These are phyloP conservation scores for Penicillium steckii DNA, from an alignment of 495 filamentous ascomycete species.

Conservation along the genomic window DNA sequence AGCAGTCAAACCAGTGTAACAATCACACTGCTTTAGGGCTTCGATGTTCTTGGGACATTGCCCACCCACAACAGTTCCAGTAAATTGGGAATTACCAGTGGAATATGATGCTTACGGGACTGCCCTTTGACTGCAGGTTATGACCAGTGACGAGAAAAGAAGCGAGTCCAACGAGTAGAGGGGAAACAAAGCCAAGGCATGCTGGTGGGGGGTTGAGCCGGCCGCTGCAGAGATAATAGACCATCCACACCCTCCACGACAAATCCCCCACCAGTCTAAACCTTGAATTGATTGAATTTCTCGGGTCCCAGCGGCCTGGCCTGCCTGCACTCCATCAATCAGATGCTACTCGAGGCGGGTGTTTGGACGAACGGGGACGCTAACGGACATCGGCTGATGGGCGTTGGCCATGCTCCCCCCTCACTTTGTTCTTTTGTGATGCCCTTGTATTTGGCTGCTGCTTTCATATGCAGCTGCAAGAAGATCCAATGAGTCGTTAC, in stretches of 20 bases:
- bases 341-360: slow-evolving; percentile 23
- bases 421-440: neutral
- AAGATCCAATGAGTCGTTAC: slow-evolving; percentile 3
- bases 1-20: slow-evolving; percentile 30
- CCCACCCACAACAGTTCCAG: slow-evolving; percentile 10
- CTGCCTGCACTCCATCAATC: slow-evolving; percentile 18
- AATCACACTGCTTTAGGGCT: slow-evolving; percentile 33
- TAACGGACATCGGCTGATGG: slow-evolving; percentile 14
- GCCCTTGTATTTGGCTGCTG: neutral
- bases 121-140: slow-evolving; percentile 5
- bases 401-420: neutral
- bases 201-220: slow-evolving; percentile 7
- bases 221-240: slow-evolving; percentile 6
- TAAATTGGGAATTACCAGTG: slow-evolving; percentile 1
- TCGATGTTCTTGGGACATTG: slow-evolving; percentile 15
- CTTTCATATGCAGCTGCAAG: slow-evolving; percentile 5
- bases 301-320: slow-evolving; percentile 12
- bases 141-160: slow-evolving; percentile 2
- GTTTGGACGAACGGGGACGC: slow-evolving; percentile 16
- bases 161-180: slow-evolving; percentile 1
- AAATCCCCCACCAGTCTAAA: slow-evolving; percentile 19
- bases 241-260: slow-evolving; percentile 1
- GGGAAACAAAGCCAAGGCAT: neutral
- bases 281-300: slow-evolving; percentile 19
- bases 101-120: slow-evolving; percentile 21